Percentiles rank a stretch among this genome's conserved stretches.
Conservation (phyloP, 371 early-diverging fungal species). For the Circinella minor region DNA sequence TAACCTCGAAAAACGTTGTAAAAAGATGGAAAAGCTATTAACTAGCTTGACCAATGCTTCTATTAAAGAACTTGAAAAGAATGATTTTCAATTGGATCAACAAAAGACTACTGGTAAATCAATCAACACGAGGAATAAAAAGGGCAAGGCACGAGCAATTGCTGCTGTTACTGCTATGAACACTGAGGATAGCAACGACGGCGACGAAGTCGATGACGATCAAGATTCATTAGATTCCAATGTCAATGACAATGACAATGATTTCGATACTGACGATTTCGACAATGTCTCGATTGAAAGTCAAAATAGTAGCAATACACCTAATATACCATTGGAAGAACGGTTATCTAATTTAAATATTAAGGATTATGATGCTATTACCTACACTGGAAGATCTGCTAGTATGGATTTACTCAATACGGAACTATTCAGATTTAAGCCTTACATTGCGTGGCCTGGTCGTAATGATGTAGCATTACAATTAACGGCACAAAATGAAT, state of each 20-base stretch:
- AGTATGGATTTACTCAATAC: constrained; percentile 38
- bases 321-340: constrained; percentile 8
- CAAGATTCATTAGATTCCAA: neutral
- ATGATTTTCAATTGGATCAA: constrained; percentile 28
- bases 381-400: constrained; percentile 49
- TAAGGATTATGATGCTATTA: constrained; percentile 48
- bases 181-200: neutral
- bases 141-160: neutral
- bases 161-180: neutral
- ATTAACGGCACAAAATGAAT: constrained; percentile 45
- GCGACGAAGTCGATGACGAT: constrained; percentile 5
- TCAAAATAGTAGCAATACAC: constrained; percentile 1
- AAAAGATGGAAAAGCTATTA: constrained; percentile 50
- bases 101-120: too few relatives aligned
- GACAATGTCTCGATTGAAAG: constrained; percentile 13
- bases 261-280: constrained; percentile 27
- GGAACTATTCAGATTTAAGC: constrained; percentile 35
- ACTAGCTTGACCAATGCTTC: constrained; percentile 38
- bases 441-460: constrained; percentile 43
- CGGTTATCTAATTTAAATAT: constrained; percentile 30
- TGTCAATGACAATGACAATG: constrained; percentile 10
- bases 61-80: constrained; percentile 47
- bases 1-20: constrained; percentile 48
- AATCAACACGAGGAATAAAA: constrained; percentile 12
- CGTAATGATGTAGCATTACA: constrained; percentile 39